Base-by-base conservation (phyloP, 1,284 basidiomycete species). In the Apiotrichum gamsii region DNA sequence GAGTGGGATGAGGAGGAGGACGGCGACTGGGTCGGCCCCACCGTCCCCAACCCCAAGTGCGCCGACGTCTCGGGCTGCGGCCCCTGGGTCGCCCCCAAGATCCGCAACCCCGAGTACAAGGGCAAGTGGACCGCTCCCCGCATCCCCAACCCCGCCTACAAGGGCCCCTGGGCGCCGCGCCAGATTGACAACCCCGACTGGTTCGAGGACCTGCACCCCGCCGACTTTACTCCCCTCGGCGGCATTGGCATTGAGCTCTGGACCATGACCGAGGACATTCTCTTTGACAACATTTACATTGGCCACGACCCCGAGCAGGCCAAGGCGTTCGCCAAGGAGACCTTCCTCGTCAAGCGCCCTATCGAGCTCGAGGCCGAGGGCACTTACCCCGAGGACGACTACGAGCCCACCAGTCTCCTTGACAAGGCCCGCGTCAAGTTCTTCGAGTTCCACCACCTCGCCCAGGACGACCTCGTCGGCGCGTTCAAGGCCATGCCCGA, bases 1-100 rank as follows among this genome's bases (percentile, higher is more conserved):
- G 95, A 99, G 74, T 99, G 95, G 95, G 93, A 96, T 67, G 69
- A 98, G 60, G 95, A 97, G 72, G 94, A 98, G 72, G 94, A 98
- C 64, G 95, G 95, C 72, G 94, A 97, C 68, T 99, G 91, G 90
- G 81, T 96, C 53, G 81, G 91, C 11, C 91, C 94, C 23, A 82
- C 81, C 52, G 77, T 98, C 49, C 76, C 81, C 56, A 96, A 96
- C 80, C 87, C 91, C 61, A 86, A 84, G 71, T 96, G 93, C 67
- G 78, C 83, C 57, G 85, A 84, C 50, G 90, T 83, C 51, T 82
- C 90, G 60, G 95, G 95, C 37, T 99, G 95, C 65, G 95, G 95
- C 67, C 81, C 85, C 69, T 95, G 90, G 90, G 83, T 82, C 64
- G 80, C 80, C 47, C 91, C 91, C 38, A 80, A 77, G 77, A 91